Base-by-base conservation (phyloP, 106 monocot species). In the Dendrobium catenatum region DNA sequence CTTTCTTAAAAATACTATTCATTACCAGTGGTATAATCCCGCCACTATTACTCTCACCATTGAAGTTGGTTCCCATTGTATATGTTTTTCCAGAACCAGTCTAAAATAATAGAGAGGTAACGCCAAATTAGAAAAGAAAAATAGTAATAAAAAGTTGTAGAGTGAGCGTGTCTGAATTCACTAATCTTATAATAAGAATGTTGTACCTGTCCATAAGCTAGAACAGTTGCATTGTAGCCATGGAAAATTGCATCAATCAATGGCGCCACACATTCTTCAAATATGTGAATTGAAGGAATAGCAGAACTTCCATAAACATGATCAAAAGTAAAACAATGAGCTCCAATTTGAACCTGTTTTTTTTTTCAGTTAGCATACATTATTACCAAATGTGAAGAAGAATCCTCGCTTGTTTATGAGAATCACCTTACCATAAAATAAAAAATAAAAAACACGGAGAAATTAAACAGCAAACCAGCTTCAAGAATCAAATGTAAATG, bases 51-150 rank as follows among this genome's bases (percentile, higher is more conserved):
- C 58, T 77, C 24, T 94, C 93, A 13, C 88, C 91, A 15, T 75
- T 80, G 55, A 92, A 99, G 66, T 95, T 93, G 26, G 99, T 99
- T 55, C 99, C 99, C 99, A 99, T 99, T 27, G 99, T 99, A 79
- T 95, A 99, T 4, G 99, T 99, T 75, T 99, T 99, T 19, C 99
- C 99, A 31, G 99, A 99, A 72, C 99, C 99, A 55, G 99, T 99
- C 99, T 99, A 79, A 37, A 85, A 2, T 47, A 56, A 55, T 6
- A 81, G 8, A 73, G 29, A 56, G 42, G 22, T 9, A 73, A 64
- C 22, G 22, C 1, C 17, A 55, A 11, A 43, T 22, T 68, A 41
- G 49, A 4, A 29, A 78, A 37, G 58, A 37, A 24, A 13, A 3
- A 81, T 55, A 43, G 7, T 42, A 55, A 51, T 51, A 51, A 58